Conservation (phyloP, 345 rosid species). For the Kandelia obovata region DNA sequence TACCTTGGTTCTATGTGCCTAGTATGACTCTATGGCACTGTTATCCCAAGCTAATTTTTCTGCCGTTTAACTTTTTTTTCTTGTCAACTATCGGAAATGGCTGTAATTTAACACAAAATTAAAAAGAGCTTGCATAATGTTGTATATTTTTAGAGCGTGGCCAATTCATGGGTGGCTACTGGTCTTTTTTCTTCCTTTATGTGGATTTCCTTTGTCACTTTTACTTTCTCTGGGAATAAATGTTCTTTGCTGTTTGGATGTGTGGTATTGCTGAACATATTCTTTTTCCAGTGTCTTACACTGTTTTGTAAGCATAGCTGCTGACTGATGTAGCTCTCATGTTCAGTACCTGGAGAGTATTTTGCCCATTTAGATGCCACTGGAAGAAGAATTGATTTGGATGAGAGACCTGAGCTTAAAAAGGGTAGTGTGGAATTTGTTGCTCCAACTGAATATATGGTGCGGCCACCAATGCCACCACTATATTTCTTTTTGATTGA, state of each 20-base stretch:
- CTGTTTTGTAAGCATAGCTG: not conserved
- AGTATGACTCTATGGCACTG: too few relatives aligned
- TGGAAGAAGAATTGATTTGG: slow-evolving; percentile 85
- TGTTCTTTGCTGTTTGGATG: not conserved
- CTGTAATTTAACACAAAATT: too few relatives aligned
- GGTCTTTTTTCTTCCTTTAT: not conserved
- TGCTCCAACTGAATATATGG: slow-evolving; percentile 99
- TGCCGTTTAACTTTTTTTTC: too few relatives aligned
- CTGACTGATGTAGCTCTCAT: slow-evolving; percentile 20
- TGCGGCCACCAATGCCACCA: slow-evolving; percentile 99
- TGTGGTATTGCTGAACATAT: not conserved
- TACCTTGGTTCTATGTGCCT: too few relatives aligned
- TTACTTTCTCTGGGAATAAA: not conserved
- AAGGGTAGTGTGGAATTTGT: slow-evolving; percentile 94
- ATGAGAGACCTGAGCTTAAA: slow-evolving; percentile 92
- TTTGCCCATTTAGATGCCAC: slow-evolving; percentile 87
- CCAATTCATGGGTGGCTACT: not conserved
- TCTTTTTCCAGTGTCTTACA: not conserved
- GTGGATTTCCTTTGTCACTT: not conserved
- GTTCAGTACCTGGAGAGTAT: slow-evolving; percentile 89
- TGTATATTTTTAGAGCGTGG: not conserved
- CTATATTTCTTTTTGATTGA: slow-evolving; percentile 92
- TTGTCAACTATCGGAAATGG: too few relatives aligned
- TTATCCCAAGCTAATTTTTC: too few relatives aligned
- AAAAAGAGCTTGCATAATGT: not conserved